phyloP scores from a whole-genome alignment of 2,329 filamentous ascomycete genomes.

The Chaetomiaceae sp. region DNA sequence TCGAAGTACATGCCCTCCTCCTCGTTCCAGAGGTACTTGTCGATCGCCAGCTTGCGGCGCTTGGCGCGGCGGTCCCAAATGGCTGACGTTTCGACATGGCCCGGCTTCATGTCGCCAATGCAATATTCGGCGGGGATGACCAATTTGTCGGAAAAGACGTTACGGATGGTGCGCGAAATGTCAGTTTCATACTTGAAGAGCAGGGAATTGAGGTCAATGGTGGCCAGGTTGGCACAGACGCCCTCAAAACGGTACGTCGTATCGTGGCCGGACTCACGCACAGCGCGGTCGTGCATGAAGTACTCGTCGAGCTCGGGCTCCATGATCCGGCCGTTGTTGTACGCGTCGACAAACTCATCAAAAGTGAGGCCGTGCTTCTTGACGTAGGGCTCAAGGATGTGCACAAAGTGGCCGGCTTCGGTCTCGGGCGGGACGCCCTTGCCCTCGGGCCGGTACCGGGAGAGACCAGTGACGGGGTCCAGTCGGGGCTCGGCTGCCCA shows the following conservation, averaged over 20 bases:
- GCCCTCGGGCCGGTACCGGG: conserved; percentile 78
- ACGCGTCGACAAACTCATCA: conserved; percentile 78
- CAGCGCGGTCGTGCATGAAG: conserved; percentile 91
- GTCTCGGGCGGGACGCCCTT: conserved; percentile 87
- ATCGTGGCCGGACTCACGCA: conserved; percentile 94
- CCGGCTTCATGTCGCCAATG: conserved; percentile 58
- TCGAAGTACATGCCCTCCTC: conserved; percentile 96
- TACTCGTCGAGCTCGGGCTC: conserved; percentile 93
- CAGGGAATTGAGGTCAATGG: conserved; percentile 89
- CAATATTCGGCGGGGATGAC: conserved; percentile 80
- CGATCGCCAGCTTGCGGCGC: conserved; percentile 76
- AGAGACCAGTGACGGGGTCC: conserved; percentile 73
- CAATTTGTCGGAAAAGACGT: conserved; percentile 76
- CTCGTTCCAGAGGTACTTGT: conserved; percentile 92
- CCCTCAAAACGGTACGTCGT: conserved; percentile 91
- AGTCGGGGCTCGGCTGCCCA: conserved; percentile 77
- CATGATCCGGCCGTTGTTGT: conserved; percentile 70
- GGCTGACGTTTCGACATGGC: conserved; percentile 74
- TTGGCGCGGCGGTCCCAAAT: conserved; percentile 87
- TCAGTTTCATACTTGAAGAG: conserved; percentile 97
- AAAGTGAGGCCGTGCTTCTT: conserved; percentile 80
- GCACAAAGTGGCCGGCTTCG: conserved; percentile 79
- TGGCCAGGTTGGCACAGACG: conserved; percentile 81
- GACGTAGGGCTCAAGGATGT: conserved; percentile 75
- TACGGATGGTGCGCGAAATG: conserved; percentile 81